These are phyloP conservation scores for Diaporthe citrichinensis DNA, from an alignment of 2,329 filamentous ascomycete species.

Conservation along the genomic window DNA sequence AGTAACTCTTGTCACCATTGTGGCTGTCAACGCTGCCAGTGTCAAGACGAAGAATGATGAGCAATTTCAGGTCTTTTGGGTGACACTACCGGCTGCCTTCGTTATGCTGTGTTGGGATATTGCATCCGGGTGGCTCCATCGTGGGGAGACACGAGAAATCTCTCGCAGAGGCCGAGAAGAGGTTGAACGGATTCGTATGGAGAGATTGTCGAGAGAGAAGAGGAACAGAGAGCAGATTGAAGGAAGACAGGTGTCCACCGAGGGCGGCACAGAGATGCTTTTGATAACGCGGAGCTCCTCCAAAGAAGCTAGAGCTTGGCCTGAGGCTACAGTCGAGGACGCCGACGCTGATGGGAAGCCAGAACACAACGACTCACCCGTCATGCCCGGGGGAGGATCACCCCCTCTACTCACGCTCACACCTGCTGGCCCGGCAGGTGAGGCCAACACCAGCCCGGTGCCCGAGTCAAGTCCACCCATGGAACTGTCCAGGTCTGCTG, in stretches of 20 bases:
- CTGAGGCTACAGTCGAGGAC: background rate
- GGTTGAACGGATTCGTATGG: conserved; percentile 58
- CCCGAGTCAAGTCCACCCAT: background rate
- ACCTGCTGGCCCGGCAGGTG: background rate
- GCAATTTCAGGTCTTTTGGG: conserved; percentile 73
- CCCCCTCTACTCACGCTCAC: conserved; percentile 2
- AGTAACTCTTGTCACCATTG: conserved; percentile 74
- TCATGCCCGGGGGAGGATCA: background rate
- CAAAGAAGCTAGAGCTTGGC: background rate
- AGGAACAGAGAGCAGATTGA: background rate
- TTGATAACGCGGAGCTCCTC: background rate
- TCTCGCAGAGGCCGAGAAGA: conserved; percentile 68
- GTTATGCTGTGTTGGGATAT: conserved; percentile 80
- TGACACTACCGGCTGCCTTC: conserved; percentile 77
- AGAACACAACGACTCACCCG: background rate
- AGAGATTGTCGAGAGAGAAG: conserved; percentile 47
- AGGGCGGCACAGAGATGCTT: background rate
- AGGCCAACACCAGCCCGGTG: background rate
- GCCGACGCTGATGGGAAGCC: background rate
- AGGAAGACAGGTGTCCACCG: background rate
- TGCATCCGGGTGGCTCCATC: conserved; percentile 72
- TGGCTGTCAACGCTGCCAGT: conserved; percentile 75
- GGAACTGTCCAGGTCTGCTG: background rate
- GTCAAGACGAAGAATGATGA: conserved; percentile 57
- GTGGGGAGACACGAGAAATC: conserved; percentile 74